Conservation (phyloP, 139 green algal species). For the Pseudopediastrum boryanum region DNA sequence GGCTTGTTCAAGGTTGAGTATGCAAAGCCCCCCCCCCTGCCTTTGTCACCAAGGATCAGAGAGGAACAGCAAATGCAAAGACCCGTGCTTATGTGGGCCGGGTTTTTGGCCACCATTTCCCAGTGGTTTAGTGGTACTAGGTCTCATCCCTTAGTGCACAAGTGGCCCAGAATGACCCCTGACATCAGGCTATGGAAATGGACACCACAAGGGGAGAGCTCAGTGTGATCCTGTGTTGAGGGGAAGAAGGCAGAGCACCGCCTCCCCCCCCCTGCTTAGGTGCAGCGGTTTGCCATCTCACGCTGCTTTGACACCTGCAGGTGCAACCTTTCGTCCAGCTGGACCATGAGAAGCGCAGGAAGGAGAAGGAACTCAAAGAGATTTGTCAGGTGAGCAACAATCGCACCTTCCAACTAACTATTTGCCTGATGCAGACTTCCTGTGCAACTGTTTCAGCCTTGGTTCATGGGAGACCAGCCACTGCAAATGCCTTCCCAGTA, state of each 20-base stretch:
- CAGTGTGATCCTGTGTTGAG: too few species aligned
- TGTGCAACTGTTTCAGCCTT: neutral
- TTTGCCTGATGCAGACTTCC: neutral
- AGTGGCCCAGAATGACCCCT: too few species aligned
- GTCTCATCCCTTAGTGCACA: too few species aligned
- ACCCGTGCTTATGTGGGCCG: neutral
- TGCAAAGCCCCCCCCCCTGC: neutral
- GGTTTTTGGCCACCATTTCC: neutral
- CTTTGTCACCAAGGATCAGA: neutral
- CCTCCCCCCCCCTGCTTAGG: neutral
- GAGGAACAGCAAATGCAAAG: neutral
- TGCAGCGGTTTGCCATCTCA: neutral
- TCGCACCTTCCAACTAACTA: neutral
- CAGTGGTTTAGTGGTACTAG: too few species aligned
- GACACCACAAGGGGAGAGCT: too few species aligned
- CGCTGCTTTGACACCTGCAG: neutral
- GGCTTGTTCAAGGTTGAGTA: neutral
- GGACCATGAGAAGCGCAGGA: constrained; percentile 40
- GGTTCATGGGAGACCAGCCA: neutral
- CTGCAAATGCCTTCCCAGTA: neutral
- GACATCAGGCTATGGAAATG: too few species aligned
- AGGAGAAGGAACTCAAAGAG: constrained; percentile 39
- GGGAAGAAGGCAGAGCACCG: too few species aligned
- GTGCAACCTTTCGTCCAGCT: constrained; percentile 24
- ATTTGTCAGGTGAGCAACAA: constrained; percentile 36